phyloP scores from a whole-genome alignment of 257 asterid species.

The Cordia subcordata region DNA sequence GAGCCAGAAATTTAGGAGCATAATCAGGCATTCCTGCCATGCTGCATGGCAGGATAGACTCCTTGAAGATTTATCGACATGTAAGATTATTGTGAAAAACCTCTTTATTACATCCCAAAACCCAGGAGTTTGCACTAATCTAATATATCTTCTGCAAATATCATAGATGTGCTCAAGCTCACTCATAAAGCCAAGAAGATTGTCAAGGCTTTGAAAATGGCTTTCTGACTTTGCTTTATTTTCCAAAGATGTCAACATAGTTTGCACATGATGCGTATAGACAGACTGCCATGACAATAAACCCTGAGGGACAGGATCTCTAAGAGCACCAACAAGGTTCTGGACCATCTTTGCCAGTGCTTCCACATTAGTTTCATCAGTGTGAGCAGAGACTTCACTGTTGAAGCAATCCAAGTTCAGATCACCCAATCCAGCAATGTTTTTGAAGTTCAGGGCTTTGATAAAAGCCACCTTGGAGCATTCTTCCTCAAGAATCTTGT shows the following conservation, averaged over 20 bases:
- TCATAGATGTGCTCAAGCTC: slow-evolving; percentile 60
- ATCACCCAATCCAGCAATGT: slow-evolving; percentile 63
- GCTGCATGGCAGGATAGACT: slow-evolving; percentile 35
- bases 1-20: slow-evolving; percentile 74
- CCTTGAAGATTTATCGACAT: slow-evolving; percentile 29
- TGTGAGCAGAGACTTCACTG: slow-evolving; percentile 63
- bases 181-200: slow-evolving; percentile 42
- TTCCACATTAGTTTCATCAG: slow-evolving; percentile 64
- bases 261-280: slow-evolving; percentile 48
- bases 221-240: slow-evolving; percentile 43
- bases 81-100: slow-evolving; percentile 54
- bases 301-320: slow-evolving; percentile 45
- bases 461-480: slow-evolving; percentile 73
- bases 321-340: slow-evolving; percentile 48
- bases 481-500: slow-evolving; percentile 60
- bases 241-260: slow-evolving; percentile 57
- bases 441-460: slow-evolving; percentile 64
- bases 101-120: slow-evolving; percentile 43
- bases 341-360: slow-evolving; percentile 81
- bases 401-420: slow-evolving; percentile 66
- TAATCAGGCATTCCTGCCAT: slow-evolving; percentile 62
- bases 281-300: slow-evolving; percentile 62
- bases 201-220: slow-evolving; percentile 41
- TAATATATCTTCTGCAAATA: slow-evolving; percentile 42
- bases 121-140: slow-evolving; percentile 46